phyloP scores from a whole-genome alignment of 1,139 yeast genomes.

The Diutina catenulata region DNA sequence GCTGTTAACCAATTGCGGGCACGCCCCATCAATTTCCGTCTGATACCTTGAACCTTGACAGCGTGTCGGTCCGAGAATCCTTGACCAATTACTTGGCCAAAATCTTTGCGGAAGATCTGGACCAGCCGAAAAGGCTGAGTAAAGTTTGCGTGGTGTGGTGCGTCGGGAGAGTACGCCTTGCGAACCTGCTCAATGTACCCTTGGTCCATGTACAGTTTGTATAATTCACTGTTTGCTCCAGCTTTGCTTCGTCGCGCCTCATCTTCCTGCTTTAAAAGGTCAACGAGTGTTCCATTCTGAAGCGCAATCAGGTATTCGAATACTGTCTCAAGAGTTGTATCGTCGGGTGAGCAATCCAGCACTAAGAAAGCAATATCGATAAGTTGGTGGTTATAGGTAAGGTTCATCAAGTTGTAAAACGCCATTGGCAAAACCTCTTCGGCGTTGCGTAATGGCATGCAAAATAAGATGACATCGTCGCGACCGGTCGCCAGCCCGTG shows the following conservation, averaged over 20 bases:
- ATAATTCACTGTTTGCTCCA: constrained; percentile 40
- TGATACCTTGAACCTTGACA: constrained; percentile 79
- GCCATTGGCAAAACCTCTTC: constrained; percentile 71
- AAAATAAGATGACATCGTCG: constrained; percentile 33
- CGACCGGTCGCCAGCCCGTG: constrained; percentile 22
- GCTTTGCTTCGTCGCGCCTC: constrained; percentile 14
- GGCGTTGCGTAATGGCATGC: constrained; percentile 77
- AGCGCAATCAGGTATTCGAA: constrained; percentile 54
- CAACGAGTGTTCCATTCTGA: constrained; percentile 58
- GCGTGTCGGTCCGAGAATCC: constrained; percentile 88
- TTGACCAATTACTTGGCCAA: constrained; percentile 76
- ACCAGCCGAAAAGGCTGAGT: constrained; percentile 65
- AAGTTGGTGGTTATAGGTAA: constrained; percentile 72
- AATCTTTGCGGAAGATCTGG: constrained; percentile 70
- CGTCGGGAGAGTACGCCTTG: constrained; percentile 50
- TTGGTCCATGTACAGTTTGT: constrained; percentile 58
- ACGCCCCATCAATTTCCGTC: constrained; percentile 81
- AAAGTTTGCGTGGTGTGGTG: constrained; percentile 43
- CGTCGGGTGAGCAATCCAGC: constrained; percentile 71
- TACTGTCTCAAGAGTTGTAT: constrained; percentile 57
- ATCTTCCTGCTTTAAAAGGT: constrained; percentile 33
- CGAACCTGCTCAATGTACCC: constrained; percentile 47
- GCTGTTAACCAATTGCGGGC: constrained; percentile 84
- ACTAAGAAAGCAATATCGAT: constrained; percentile 80
- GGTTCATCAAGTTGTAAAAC: constrained; percentile 73